A percentile compares a stretch with the other conserved stretches of the same genome.
These are phyloP conservation scores for grape (Vitis vinifera) DNA, from an alignment of 164 flowering plant genomes.

Conservation along the genomic window DNA sequence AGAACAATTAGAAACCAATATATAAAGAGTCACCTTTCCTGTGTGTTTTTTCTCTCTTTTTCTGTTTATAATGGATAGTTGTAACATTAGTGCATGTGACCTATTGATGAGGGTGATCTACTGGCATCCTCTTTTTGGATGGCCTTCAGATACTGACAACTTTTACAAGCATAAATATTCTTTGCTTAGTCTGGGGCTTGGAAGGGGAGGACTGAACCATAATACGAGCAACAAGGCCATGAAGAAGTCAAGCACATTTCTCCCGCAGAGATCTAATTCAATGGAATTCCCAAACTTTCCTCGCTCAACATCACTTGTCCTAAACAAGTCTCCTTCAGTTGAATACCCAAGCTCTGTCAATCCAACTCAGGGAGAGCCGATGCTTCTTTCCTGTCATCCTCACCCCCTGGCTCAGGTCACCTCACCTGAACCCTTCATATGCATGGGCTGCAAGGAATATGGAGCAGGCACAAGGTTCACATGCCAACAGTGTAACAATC, in stretches of 20 bases:
- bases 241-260: constrained; percentile 16
- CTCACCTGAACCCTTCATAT: constrained; percentile 51
- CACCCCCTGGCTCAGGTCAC: constrained; percentile 42
- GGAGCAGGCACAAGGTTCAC: constrained; percentile 67
- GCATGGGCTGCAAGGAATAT: constrained; percentile 76
- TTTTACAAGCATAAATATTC: constrained; percentile 17
- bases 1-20: no score
- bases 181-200: neutral
- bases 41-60: neutral
- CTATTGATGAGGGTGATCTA: no score
- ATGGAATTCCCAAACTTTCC: constrained; percentile 7
- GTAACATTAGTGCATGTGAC: no score
- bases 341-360: constrained; percentile 38
- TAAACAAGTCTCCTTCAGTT: constrained; percentile 5
- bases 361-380: constrained; percentile 29
- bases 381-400: constrained; percentile 55
- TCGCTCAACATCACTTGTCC: neutral
- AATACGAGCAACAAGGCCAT: constrained; percentile 9
- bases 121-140: no score
- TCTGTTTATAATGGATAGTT: no score
- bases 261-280: neutral
- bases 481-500: constrained; percentile 64
- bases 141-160: constrained; percentile 1
- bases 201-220: neutral
- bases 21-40: no score